Evolutionary conservation across 1,284 basidiomycete genomes (phyloP).

Genomic region (Fomitopsis pinicola): DNA sequence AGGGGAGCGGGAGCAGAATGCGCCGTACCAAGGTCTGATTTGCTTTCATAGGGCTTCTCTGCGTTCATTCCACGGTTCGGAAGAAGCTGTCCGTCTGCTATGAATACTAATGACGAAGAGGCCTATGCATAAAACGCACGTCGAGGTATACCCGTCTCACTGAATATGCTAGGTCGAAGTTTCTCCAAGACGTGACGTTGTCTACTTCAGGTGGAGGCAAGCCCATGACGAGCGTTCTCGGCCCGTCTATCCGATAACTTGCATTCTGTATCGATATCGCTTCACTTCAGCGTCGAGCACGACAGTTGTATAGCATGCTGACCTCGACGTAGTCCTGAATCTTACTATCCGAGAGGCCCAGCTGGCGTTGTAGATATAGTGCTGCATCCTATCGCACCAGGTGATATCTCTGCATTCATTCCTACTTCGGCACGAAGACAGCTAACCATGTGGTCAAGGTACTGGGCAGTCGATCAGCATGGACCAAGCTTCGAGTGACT

Average conservation of each 20-base stretch:
- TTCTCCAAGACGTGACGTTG: conserved; percentile 35
- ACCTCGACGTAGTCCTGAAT: conserved; percentile 52
- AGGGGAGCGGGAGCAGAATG: not conserved
- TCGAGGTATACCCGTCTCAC: conserved; percentile 33
- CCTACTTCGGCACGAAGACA: not conserved
- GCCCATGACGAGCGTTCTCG: conserved; percentile 43
- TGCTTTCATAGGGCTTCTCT: conserved; percentile 8
- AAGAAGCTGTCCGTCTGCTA: conserved; percentile 11
- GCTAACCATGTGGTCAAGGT: not conserved
- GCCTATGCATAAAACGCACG: conserved; percentile 19
- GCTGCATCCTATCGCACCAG: conserved; percentile 36
- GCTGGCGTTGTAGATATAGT: conserved; percentile 42
- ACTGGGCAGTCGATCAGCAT: not conserved
- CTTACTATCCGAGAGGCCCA: conserved; percentile 36
- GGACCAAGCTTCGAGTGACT: too few species aligned
- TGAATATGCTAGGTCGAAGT: conserved; percentile 41
- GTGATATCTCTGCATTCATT: not conserved
- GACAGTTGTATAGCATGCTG: not conserved
- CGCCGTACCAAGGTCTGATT: conserved; percentile 4
- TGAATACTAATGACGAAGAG: not conserved
- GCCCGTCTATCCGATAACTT: conserved; percentile 38
- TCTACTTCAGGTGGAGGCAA: conserved; percentile 38
- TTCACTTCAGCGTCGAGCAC: not conserved
- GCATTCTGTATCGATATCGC: conserved; percentile 30
- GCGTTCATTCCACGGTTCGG: conserved; percentile 15